Conservation (phyloP, 192 early-diverging fungal genomes). For the Piromyces sp. region DNA sequence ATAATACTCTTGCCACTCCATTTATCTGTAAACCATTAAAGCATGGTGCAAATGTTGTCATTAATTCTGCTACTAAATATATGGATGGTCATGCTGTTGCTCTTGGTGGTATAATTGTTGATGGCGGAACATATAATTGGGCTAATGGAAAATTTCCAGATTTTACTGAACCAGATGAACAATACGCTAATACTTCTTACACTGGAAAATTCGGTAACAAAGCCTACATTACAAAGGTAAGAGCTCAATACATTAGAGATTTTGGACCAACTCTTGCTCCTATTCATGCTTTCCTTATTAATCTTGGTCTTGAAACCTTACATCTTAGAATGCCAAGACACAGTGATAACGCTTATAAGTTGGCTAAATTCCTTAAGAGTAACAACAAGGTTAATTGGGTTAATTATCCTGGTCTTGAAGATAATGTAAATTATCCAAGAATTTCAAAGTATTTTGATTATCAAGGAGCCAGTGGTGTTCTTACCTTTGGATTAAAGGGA, state of each 20-base stretch:
- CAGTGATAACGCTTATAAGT: neutral
- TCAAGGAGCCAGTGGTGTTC: neutral
- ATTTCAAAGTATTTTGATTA: neutral
- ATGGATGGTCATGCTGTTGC: neutral
- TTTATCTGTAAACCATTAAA: slow-evolving; percentile 1
- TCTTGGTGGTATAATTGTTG: slow-evolving; percentile 1
- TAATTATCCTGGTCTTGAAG: neutral
- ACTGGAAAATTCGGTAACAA: neutral
- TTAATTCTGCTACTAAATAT: neutral
- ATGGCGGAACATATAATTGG: neutral
- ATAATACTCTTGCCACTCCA: slow-evolving; percentile 2
- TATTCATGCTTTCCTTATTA: slow-evolving; percentile 1
- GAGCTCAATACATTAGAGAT: neutral
- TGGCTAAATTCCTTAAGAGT: neutral
- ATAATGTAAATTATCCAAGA: neutral
- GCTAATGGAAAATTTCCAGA: neutral
- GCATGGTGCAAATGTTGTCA: neutral
- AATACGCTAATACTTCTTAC: neutral
- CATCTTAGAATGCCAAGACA: neutral
- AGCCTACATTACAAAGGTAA: neutral
- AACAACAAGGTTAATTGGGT: neutral
- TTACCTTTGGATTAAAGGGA: neutral
- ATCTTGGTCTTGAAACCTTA: neutral
- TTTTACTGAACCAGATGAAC: neutral
- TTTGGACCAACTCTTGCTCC: slow-evolving; percentile 1